Base-by-base conservation (phyloP, 306 rosid genomes). In the Prunus armeniaca region DNA sequence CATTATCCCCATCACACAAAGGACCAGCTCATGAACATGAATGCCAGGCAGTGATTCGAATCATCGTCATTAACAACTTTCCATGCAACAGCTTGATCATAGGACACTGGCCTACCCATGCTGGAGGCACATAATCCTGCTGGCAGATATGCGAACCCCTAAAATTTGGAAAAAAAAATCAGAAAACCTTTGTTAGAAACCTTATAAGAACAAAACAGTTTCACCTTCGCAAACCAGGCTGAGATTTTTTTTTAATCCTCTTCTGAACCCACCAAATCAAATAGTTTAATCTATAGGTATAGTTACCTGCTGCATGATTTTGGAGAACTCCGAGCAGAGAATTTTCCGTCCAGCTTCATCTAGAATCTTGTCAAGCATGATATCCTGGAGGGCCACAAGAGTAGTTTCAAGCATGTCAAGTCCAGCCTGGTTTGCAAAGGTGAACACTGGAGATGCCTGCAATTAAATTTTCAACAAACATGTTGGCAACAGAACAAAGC, bases 401-500 rank as follows among this genome's bases (percentile, higher is more conserved):
- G 97, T 95, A 15, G 99, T 95, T 83, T 95, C 97, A 12, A 95
- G 98, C 97, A 95, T 90, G 89, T 95, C 97, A 3, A 95, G 90
- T 5, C 99, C 99, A 12, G 99, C 97, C 76, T 92, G 99, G 85
- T 95, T 95, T 8, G 97, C 92, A 77, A 95, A 95, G 76, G 93
- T 92, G 88, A 95, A 95, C 18, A 92, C 88, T 0, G 99, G 97
- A 70, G 97, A 89, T 65, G 97, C 91, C 99, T 95, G 92, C 75
- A 82, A 76, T 12, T 12, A 2, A 4, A 47, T 20, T 51, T 78
- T 34, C 22, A 3, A 12, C 32, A 77, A 70, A 68, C 11, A 50
- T 1, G 41, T 49, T 51, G 58, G 49, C 54, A 50, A 22, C 43
- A 6, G 28, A 17, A 15, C 7, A 2, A 17, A 15, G 72, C 68